Conservation (phyloP, 495 filamentous ascomycete species). For the Penicillium crystallinum region DNA sequence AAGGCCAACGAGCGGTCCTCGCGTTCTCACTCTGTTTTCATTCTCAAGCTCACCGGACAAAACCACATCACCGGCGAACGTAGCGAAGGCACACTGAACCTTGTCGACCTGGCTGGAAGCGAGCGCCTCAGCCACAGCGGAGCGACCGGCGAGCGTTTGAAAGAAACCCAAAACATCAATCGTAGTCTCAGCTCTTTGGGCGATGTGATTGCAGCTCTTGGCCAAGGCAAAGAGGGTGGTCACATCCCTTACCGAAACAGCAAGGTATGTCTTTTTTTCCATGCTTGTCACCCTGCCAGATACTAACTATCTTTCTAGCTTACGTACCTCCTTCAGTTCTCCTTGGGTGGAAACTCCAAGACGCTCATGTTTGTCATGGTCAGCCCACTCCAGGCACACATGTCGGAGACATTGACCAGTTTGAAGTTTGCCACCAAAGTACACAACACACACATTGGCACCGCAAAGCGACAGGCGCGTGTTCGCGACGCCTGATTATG, state of each 20-base stretch:
- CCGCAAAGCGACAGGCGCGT: constrained; percentile 71
- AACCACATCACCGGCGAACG: constrained; percentile 77
- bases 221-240: constrained; percentile 74
- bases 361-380: constrained; percentile 99
- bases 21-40: constrained; percentile 93
- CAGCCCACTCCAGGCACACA: constrained; percentile 83
- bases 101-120: constrained; percentile 92
- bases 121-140: constrained; percentile 83
- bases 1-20: constrained; percentile 94
- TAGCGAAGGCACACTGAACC: constrained; percentile 89
- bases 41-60: constrained; percentile 78
- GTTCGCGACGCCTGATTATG: constrained; percentile 42
- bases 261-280: constrained; percentile 60
- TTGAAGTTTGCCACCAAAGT: constrained; percentile 96
- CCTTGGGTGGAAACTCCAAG: constrained; percentile 89
- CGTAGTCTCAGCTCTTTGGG: constrained; percentile 85
- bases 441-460: constrained; percentile 86
- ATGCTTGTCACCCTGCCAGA: neutral
- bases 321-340: constrained; percentile 93
- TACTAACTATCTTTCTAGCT: constrained; percentile 46
- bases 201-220: constrained; percentile 89
- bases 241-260: constrained; percentile 95
- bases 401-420: constrained; percentile 89
- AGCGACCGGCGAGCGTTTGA: constrained; percentile 77
- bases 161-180: constrained; percentile 97